These are phyloP conservation scores for Chalciporus chontae DNA, from an alignment of 768 basidiomycete species.

Conservation along the genomic window DNA sequence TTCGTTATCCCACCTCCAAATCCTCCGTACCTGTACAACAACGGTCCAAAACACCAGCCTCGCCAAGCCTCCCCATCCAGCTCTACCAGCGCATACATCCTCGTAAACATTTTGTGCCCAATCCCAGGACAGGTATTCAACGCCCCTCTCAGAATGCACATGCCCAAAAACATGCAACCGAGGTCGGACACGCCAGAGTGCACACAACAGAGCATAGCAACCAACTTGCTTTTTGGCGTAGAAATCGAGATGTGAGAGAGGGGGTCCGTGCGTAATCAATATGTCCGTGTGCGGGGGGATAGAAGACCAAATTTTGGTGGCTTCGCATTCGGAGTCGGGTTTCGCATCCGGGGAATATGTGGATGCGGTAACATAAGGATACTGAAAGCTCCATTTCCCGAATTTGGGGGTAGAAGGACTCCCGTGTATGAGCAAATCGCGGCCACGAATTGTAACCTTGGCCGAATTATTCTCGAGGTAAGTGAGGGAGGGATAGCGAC, in stretches of 20 bases:
- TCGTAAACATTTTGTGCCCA: constrained; percentile 30
- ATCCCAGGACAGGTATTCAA: constrained; percentile 33
- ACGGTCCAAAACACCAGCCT: constrained; percentile 13
- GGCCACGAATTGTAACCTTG: constrained; percentile 28
- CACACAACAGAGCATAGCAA: constrained; percentile 31
- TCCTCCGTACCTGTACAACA: constrained; percentile 12
- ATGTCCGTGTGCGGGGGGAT: constrained; percentile 35
- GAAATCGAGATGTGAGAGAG: constrained; percentile 32
- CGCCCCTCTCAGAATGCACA: constrained; percentile 37
- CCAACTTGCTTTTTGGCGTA: constrained; percentile 15
- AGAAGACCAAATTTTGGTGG: constrained; percentile 21
- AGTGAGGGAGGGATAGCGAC: constrained; percentile 25
- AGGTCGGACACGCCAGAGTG: constrained; percentile 34
- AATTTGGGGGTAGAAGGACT: constrained; percentile 38
- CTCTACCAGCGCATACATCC: constrained; percentile 18
- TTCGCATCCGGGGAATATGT: too few relatives aligned
- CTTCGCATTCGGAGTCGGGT: too few relatives aligned
- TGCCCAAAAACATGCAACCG: constrained; percentile 41
- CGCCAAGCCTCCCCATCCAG: constrained; percentile 7
- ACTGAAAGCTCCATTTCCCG: constrained; percentile 14
- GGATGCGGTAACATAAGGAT: too few relatives aligned
- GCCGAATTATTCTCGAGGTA: constrained; percentile 38
- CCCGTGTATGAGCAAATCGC: constrained; percentile 34
- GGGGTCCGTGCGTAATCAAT: constrained; percentile 44
- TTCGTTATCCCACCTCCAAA: constrained; percentile 5